Base-by-base conservation (phyloP, 768 basidiomycete genomes). In the Serpula lacrymans region DNA sequence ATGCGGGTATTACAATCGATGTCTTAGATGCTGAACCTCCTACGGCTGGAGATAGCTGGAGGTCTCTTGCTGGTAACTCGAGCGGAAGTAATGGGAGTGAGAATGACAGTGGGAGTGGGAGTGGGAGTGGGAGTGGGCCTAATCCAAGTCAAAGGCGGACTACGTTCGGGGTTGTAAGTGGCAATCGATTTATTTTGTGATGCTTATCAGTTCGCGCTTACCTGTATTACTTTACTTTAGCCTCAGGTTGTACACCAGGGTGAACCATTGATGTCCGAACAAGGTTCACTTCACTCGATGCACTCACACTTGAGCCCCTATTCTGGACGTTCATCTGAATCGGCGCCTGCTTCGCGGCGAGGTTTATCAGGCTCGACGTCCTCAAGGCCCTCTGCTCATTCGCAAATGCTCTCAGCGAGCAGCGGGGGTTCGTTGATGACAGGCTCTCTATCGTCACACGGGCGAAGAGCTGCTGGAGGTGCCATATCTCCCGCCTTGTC, bases 1-100 rank as follows among this genome's bases (percentile, higher is more conserved):
- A 47, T 2, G 63, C 53, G 6, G 50, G 58, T 11, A 17, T 80
- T 39, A 60, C 70, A 3, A 71, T 80, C 14, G 82, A 87, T 52
- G 54, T 84, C 5, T 62, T 85, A 12, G 86, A 88, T 45, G 81
- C 85, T 24, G 80, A 71, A 17, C 85, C 86, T 6, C 85, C 86
- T 3, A 54, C 55, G 41, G 78, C 84, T 18, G 70, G 70, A 14
- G 75, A 74, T 40, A 65, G 74, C 4, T 88, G 86, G 86, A 68
- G 77, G 43, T 65, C 67, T 9, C 63, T 86, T 44, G 65, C 78
- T 7, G 53, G 69, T 25, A n/a, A n/a, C n/a, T n/a, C n/a, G n/a
- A n/a, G n/a, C n/a, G n/a, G n/a, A n/a, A n/a, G n/a, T n/a, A n/a
- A n/a, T n/a, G n/a, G n/a, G n/a, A n/a, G n/a, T n/a, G n/a, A n/a